phyloP scores from a whole-genome alignment of 2,329 filamentous ascomycete species.

The Tolypocladium endophyticum region DNA sequence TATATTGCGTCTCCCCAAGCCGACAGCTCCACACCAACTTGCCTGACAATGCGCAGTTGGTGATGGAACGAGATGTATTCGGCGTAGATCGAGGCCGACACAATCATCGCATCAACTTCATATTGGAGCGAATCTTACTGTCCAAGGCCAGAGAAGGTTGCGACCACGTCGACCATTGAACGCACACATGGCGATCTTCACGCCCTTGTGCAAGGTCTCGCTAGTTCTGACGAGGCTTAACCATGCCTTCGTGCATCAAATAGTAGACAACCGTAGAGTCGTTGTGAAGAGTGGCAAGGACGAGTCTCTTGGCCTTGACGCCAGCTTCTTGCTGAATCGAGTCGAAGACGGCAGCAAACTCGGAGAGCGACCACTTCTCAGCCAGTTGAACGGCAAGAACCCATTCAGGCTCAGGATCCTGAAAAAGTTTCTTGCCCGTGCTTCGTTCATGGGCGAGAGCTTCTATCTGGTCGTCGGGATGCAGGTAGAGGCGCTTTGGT shows the following conservation, averaged over 20 bases:
- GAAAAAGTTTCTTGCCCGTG: constrained; percentile 30
- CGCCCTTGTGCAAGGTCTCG: constrained; percentile 22
- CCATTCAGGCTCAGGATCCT: constrained; percentile 58
- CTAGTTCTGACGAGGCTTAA: constrained; percentile 77
- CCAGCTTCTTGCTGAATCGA: constrained; percentile 33
- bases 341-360: constrained; percentile 63
- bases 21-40: background rate
- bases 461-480: constrained; percentile 73
- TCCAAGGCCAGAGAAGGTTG: constrained; percentile 57
- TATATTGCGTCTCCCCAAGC: too few relatives aligned
- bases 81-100: background rate
- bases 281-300: constrained; percentile 66
- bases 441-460: constrained; percentile 51
- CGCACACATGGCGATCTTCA: constrained; percentile 65
- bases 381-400: constrained; percentile 62
- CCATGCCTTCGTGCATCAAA: constrained; percentile 74
- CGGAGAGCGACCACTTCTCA: constrained; percentile 60
- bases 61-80: background rate
- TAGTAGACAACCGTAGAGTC: constrained; percentile 83
- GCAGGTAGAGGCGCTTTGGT: constrained; percentile 62
- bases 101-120: constrained; percentile 43
- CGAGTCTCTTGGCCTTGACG: constrained; percentile 52
- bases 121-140: constrained; percentile 67
- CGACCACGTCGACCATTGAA: constrained; percentile 63
- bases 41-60: background rate